These are phyloP conservation scores for Quercus parvula DNA, from an alignment of 306 rosid species.

Conservation along the genomic window DNA sequence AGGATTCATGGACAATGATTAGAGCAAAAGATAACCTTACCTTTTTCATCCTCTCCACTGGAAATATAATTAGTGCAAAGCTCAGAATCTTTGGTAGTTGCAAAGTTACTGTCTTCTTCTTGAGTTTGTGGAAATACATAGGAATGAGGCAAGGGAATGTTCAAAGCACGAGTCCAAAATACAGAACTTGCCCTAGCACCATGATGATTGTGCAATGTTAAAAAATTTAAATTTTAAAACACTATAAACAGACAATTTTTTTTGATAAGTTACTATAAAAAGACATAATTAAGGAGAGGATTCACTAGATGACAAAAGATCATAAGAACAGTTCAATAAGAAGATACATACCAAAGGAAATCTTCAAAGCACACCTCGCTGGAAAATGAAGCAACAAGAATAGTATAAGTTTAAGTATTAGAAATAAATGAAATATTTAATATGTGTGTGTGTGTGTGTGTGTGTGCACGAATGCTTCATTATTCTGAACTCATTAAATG, in stretches of 20 bases:
- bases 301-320: background rate
- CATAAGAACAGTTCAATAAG: slow-evolving; percentile 10
- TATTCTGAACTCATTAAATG: background rate
- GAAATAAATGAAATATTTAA: background rate
- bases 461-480: background rate
- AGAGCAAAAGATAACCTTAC: slow-evolving; percentile 21
- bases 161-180: slow-evolving; percentile 94
- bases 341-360: slow-evolving; percentile 77
- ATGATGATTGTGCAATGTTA: slow-evolving; percentile 28
- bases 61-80: slow-evolving; percentile 17
- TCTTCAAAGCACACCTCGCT: slow-evolving; percentile 94
- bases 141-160: slow-evolving; percentile 77
- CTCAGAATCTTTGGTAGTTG: slow-evolving; percentile 17
- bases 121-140: slow-evolving; percentile 75
- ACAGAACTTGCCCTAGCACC: slow-evolving; percentile 86
- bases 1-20: background rate
- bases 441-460: background rate
- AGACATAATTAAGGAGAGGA: slow-evolving; percentile 6
- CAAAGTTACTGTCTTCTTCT: slow-evolving; percentile 36
- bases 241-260: too few relatives aligned
- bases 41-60: slow-evolving; percentile 33
- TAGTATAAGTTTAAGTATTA: slow-evolving; percentile 1
- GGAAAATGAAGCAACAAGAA: slow-evolving; percentile 31
- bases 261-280: background rate
- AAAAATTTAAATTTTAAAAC: background rate